Evolutionary conservation across 345 rosid species (phyloP).

Genomic region (Brassica rapa): DNA sequence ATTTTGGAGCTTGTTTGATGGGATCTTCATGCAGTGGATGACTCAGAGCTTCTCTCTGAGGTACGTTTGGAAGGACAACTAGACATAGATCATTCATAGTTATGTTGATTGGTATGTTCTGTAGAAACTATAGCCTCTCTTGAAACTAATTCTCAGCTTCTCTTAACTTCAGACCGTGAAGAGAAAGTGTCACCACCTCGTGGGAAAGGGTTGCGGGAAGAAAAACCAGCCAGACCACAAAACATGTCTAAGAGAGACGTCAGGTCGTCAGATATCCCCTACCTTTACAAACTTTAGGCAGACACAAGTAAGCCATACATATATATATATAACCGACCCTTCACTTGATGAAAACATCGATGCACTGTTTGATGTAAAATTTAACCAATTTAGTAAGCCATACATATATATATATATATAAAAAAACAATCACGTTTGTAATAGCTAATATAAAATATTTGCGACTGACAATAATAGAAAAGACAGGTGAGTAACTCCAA

Average conservation of each 20-base stretch:
- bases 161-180: background rate
- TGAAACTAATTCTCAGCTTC: background rate
- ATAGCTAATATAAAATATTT: background rate
- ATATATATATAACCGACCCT: too few species aligned
- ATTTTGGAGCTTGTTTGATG: too few species aligned
- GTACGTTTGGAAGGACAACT: too few species aligned
- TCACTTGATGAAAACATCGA: too few species aligned
- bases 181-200: background rate
- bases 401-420: too few species aligned
- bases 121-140: background rate
- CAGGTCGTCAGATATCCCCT: background rate
- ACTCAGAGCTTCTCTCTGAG: too few species aligned
- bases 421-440: too few species aligned
- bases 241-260: background rate
- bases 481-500: conserved; percentile 24
- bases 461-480: background rate
- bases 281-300: background rate
- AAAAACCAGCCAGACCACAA: background rate
- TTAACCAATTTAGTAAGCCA: too few species aligned
- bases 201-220: background rate
- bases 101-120: background rate
- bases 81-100: too few species aligned
- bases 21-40: too few species aligned
- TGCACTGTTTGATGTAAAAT: too few species aligned
- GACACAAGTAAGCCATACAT: background rate